Conservation (phyloP, 148 eudicot genomes). For the Tetragonia tetragonoides region DNA sequence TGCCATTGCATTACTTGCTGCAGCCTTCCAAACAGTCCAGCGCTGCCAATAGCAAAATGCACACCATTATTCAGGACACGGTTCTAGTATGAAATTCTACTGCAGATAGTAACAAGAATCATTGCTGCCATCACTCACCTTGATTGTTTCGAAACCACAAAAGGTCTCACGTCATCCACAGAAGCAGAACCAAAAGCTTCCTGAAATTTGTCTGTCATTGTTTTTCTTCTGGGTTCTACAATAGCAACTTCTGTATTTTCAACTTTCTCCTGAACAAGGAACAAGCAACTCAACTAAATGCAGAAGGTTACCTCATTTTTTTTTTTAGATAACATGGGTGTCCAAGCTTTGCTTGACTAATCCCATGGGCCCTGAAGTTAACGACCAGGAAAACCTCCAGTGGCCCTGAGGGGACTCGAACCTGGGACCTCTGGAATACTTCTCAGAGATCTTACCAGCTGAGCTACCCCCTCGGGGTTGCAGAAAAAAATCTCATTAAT, state of each 20-base stretch:
- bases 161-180: constrained; percentile 29
- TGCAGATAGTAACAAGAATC: constrained; percentile 5
- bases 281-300: not conserved
- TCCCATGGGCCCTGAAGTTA: no score
- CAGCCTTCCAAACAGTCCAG: constrained; percentile 64
- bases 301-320: not conserved
- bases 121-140: constrained; percentile 46
- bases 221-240: constrained; percentile 38
- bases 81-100: constrained; percentile 3
- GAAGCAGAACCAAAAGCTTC: constrained; percentile 64
- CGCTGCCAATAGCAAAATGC: constrained; percentile 30
- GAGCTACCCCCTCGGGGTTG: no score
- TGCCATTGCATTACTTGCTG: constrained; percentile 69
- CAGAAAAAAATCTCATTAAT: no score
- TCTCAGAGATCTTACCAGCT: no score
- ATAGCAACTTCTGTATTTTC: constrained; percentile 31
- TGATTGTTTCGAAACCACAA: constrained; percentile 32
- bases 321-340: no score
- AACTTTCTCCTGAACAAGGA: constrained; percentile 38
- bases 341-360: no score
- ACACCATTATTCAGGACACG: constrained; percentile 5
- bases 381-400: no score
- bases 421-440: no score
- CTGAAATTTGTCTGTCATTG: constrained; percentile 82
- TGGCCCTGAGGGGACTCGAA: no score